A percentile compares a stretch with the other conserved stretches of the same genome.
phyloP scores from a whole-genome alignment of 768 basidiomycete species.

The Trichaptum fuscoviolaceum region DNA sequence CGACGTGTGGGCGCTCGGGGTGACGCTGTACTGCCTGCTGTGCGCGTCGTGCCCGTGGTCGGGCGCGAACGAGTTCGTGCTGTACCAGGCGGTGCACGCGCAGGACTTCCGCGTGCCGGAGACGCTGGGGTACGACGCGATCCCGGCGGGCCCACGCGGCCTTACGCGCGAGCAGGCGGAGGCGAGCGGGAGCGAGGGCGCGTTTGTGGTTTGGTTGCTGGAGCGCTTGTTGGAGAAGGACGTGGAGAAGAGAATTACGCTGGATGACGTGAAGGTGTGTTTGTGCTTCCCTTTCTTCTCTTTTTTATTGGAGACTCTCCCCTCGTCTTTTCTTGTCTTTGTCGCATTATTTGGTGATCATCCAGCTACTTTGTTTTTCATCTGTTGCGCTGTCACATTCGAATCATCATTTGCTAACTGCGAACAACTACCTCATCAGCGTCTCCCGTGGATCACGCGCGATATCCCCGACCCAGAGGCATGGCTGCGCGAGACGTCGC shows the following conservation, averaged over 20 bases:
- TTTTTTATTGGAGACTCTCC: slow-evolving; percentile 24
- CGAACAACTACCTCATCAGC: slow-evolving; percentile 29
- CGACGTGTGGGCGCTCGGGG: slow-evolving; percentile 96
- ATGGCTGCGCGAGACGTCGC: slow-evolving; percentile 67
- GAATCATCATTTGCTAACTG: slow-evolving; percentile 3
- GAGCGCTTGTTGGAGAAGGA: slow-evolving; percentile 79
- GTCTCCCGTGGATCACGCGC: slow-evolving; percentile 57
- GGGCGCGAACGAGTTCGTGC: slow-evolving; percentile 57
- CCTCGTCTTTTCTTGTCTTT: slow-evolving; percentile 11
- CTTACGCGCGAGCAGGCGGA: slow-evolving; percentile 37
- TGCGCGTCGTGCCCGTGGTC: slow-evolving; percentile 80
- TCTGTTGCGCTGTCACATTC: not conserved
- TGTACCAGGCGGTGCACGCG: slow-evolving; percentile 78
- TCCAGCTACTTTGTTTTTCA: not conserved
- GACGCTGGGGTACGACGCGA: slow-evolving; percentile 65
- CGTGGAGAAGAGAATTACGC: slow-evolving; percentile 61
- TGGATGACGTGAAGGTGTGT: slow-evolving; percentile 78
- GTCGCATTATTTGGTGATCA: not conserved
- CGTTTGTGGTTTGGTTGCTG: slow-evolving; percentile 65
- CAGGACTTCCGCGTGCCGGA: slow-evolving; percentile 65
- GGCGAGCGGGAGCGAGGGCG: slow-evolving; percentile 48
- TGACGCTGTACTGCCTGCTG: slow-evolving; percentile 91
- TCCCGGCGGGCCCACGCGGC: slow-evolving; percentile 51
- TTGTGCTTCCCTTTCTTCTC: too few relatives aligned
- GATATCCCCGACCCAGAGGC: slow-evolving; percentile 60